Base-by-base conservation (phyloP, 352 stramenopile genomes). In the Phytophthora melonis region DNA sequence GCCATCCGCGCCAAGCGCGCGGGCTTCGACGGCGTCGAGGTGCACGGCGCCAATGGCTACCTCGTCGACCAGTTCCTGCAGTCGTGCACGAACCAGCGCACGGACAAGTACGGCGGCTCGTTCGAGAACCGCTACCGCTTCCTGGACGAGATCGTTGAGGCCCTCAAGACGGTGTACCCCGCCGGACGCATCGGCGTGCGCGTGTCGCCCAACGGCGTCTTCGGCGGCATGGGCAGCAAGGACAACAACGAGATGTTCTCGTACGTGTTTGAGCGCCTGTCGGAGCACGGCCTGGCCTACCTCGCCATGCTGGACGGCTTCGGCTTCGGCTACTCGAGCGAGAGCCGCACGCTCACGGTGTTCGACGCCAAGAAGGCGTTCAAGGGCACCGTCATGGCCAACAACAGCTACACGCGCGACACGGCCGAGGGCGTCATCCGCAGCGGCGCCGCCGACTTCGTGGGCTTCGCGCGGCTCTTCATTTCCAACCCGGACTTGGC, bases 291-390 rank as follows among this genome's bases (percentile, higher is more conserved):
- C 3, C 39, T 53, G 9, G 39, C 57, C 5, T 63, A 63, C 57
- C 16, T 63, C n/a, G 57, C 39, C 3, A 43, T 63, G 57, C 39
- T 54, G 19, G n/a, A 63, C n/a, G 57, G 39, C 13, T 63, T 63
- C 10, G 39, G 57, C n/a, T 63, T 63, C 23, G 34, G 57, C 36
- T 63, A 52, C 23, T 41, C 39, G 39, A 18, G 34, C 14, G 19
- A 63, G 23, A 39, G 57, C 14, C 57, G 39, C 36, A 36, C 23
- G 6, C 57, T 63, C 36, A 63, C 57, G 18, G 57, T 39, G 36
- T 63, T 63, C 57, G 57, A 63, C 39, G 57, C 39, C 36, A 63
- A 63, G 39, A 61, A 61, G 32, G 30, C 55, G n/a, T 61, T 61
- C 32, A 50, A 50, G 32, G 55, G 55, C 30, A 61, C 32, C 27